Conservation (phyloP, 352 stramenopile genomes). For the Phytophthora hybrid region DNA sequence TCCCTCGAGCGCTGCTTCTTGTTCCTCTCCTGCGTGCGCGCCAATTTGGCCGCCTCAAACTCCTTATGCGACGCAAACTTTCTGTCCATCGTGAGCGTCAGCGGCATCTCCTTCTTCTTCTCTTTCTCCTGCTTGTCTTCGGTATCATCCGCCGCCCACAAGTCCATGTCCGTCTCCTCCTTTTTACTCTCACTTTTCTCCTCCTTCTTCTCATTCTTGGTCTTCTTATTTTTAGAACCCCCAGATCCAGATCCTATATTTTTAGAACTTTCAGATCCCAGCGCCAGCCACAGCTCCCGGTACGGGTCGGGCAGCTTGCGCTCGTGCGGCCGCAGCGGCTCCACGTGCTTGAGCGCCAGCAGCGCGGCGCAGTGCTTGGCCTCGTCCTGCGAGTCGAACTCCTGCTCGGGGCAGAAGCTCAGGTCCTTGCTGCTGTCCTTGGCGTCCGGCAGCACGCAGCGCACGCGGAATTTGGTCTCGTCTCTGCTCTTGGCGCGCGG, state of each 20-base stretch:
- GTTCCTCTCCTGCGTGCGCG: slow-evolving; percentile 70
- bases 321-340: slow-evolving; percentile 94
- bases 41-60: slow-evolving; percentile 68
- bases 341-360: slow-evolving; percentile 95
- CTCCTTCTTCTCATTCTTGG: slow-evolving; percentile 2
- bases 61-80: slow-evolving; percentile 82
- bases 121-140: slow-evolving; percentile 15
- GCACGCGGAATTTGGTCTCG: slow-evolving; percentile 47
- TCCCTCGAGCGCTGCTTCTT: slow-evolving; percentile 86
- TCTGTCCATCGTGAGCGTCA: slow-evolving; percentile 72
- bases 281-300: slow-evolving; percentile 90
- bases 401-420: slow-evolving; percentile 90
- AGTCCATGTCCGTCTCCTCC: slow-evolving; percentile 45
- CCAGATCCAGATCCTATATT: not conserved
- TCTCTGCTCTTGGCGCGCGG: slow-evolving; percentile 53
- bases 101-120: slow-evolving; percentile 30
- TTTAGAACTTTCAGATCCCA: slow-evolving; percentile 31
- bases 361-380: slow-evolving; percentile 94
- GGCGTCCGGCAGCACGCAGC: slow-evolving; percentile 92
- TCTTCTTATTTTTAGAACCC: slow-evolving; percentile 9
- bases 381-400: slow-evolving; percentile 83
- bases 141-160: slow-evolving; percentile 37
- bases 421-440: slow-evolving; percentile 96
- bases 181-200: slow-evolving; percentile 12
- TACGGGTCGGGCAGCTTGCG: slow-evolving; percentile 97